Evolutionary conservation across 2,329 filamentous ascomycete species (phyloP).

Genomic region (Ophidiomyces ophidiicola): DNA sequence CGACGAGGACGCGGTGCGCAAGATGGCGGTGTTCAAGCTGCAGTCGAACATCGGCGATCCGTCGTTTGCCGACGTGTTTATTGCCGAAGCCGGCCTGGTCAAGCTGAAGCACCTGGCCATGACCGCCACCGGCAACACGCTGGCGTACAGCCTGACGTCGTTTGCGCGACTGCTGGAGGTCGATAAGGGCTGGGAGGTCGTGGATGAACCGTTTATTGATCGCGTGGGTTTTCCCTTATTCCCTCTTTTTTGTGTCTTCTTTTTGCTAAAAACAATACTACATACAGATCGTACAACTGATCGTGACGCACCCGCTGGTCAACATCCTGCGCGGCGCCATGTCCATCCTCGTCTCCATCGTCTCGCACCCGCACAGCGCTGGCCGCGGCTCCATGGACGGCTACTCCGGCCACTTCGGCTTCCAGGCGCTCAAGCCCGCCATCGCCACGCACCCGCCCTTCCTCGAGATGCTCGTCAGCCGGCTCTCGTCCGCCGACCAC

Average conservation of each 20-base stretch:
- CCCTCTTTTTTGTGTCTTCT: no score
- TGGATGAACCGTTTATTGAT: conserved; percentile 43
- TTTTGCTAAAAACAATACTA: background rate
- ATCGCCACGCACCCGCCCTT: conserved; percentile 88
- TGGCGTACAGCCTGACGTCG: conserved; percentile 88
- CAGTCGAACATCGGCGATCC: conserved; percentile 92
- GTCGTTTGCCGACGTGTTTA: conserved; percentile 92
- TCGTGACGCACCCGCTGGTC: conserved; percentile 88
- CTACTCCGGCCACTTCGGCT: conserved; percentile 61
- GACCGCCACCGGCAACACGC: conserved; percentile 76
- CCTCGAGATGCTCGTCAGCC: conserved; percentile 81
- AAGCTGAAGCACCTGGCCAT: conserved; percentile 74
- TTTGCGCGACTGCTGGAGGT: conserved; percentile 80
- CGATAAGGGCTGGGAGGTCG: conserved; percentile 87
- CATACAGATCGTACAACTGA: conserved; percentile 65
- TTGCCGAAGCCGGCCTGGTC: conserved; percentile 71
- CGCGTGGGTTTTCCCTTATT: conserved; percentile 39
- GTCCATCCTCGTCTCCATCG: conserved; percentile 87
- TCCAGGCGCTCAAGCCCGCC: conserved; percentile 80
- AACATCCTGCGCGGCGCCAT: conserved; percentile 95
- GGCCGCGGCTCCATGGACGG: conserved; percentile 31
- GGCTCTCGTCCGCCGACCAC: conserved; percentile 87
- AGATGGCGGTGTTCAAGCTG: conserved; percentile 98
- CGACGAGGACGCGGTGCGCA: conserved; percentile 77
- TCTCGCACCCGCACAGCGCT: conserved; percentile 64